Percentiles rank a stretch among this genome's conserved stretches.
These are phyloP conservation scores for Cercophora samala DNA, from an alignment of 495 filamentous ascomycete genomes.

Conservation along the genomic window DNA sequence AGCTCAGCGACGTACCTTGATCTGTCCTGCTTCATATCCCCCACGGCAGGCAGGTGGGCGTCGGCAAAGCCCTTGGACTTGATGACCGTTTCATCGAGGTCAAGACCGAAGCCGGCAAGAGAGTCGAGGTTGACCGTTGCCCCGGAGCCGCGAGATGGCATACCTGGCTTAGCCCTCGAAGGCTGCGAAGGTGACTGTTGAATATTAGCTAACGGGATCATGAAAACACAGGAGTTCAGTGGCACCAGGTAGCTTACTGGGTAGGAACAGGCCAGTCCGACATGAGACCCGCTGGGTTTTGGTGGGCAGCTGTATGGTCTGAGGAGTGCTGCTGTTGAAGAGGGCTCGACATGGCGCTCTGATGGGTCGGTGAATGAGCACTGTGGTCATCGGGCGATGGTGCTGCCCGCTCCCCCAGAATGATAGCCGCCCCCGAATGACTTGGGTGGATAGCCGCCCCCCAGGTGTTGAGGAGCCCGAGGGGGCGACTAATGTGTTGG, in stretches of 20 bases:
- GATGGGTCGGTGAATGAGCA: slow-evolving; percentile 42
- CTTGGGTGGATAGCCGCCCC: no score
- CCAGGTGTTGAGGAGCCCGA: no score
- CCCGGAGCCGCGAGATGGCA: no score
- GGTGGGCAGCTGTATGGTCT: slow-evolving; percentile 40
- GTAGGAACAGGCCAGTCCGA: slow-evolving; percentile 56
- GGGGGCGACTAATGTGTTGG: no score
- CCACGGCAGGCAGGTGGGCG: no score
- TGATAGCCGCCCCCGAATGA: no score
- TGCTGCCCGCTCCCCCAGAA: no score
- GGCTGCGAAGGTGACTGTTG: no score
- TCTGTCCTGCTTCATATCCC: not conserved
- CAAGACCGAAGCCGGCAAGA: not conserved
- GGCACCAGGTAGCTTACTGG: slow-evolving; percentile 49
- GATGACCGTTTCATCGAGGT: not conserved
- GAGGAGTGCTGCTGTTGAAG: slow-evolving; percentile 49
- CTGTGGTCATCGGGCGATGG: slow-evolving; percentile 48
- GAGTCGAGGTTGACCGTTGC: not conserved
- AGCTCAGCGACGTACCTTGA: not conserved
- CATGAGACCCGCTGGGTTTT: slow-evolving; percentile 44
- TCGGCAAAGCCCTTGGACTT: no score
- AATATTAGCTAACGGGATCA: no score
- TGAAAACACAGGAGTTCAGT: no score
- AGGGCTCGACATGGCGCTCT: slow-evolving; percentile 40
- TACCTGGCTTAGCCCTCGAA: no score